Evolutionary conservation across 805 yeast genomes (phyloP).

Genomic region (Saturnispora sekii): DNA sequence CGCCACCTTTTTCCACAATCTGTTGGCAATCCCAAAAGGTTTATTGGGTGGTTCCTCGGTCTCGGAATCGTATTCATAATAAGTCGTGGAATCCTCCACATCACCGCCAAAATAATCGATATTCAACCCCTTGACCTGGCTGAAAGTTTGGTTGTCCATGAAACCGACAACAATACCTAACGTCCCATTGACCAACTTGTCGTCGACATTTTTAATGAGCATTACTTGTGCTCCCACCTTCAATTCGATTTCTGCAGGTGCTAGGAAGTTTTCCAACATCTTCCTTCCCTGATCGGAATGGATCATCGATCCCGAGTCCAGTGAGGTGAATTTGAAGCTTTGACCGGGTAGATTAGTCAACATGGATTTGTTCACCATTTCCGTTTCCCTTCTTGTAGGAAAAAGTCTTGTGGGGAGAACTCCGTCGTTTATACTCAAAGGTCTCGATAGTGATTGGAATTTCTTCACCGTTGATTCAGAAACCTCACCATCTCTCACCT

Average conservation of each 20-base stretch:
- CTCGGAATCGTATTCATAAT: slow-evolving; percentile 7
- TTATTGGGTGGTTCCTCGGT: slow-evolving; percentile 3
- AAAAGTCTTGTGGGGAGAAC: slow-evolving; percentile 67
- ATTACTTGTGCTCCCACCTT: slow-evolving; percentile 74
- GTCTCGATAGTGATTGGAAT: slow-evolving; percentile 44
- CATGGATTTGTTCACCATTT: slow-evolving; percentile 47
- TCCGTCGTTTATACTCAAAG: slow-evolving; percentile 42
- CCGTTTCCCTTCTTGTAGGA: slow-evolving; percentile 66
- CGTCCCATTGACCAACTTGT: slow-evolving; percentile 66
- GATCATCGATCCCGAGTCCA: slow-evolving; percentile 41
- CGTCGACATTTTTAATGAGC: slow-evolving; percentile 71
- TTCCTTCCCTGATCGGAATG: slow-evolving; percentile 35
- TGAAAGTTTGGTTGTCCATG: slow-evolving; percentile 39
- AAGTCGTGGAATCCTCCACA: slow-evolving; percentile 1
- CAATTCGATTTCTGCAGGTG: slow-evolving; percentile 46
- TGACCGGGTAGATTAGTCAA: slow-evolving; percentile 38
- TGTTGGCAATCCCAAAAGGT: neutral
- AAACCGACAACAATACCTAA: slow-evolving; percentile 49
- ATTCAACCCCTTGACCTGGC: slow-evolving; percentile 6
- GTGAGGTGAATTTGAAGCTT: slow-evolving; percentile 34
- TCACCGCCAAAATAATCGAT: slow-evolving; percentile 3
- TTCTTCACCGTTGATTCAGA: slow-evolving; percentile 36
- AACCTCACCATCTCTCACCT: slow-evolving; percentile 57
- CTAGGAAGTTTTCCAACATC: slow-evolving; percentile 48
- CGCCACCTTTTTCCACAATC: slow-evolving; percentile 4